phyloP scores from a whole-genome alignment of 129 eudicot species.

The Flaveria linearis region DNA sequence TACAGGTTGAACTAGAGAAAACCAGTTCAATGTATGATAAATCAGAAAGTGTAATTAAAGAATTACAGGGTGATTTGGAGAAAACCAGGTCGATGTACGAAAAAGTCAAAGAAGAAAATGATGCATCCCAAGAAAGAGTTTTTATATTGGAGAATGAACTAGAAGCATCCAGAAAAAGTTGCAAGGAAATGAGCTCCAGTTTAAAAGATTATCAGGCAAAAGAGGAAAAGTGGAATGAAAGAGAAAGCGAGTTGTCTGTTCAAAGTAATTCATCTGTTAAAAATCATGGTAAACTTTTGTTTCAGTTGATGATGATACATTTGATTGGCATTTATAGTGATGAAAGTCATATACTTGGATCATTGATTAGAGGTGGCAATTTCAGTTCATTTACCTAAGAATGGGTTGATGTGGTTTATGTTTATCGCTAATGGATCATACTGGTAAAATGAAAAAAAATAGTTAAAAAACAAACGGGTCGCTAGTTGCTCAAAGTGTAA shows the following conservation, averaged over 20 bases:
- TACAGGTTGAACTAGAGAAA: slow-evolving; percentile 55
- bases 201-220: slow-evolving; percentile 49
- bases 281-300: slow-evolving; percentile 35
- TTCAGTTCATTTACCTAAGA: neutral
- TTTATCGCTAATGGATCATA: neutral
- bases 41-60: slow-evolving; percentile 46
- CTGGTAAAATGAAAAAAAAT: neutral
- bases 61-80: slow-evolving; percentile 49
- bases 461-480: neutral
- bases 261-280: slow-evolving; percentile 30
- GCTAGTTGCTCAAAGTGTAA: neutral
- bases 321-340: neutral
- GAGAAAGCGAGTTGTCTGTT: slow-evolving; percentile 54
- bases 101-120: slow-evolving; percentile 57
- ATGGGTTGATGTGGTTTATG: neutral
- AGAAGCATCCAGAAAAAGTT: slow-evolving; percentile 44
- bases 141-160: slow-evolving; percentile 56
- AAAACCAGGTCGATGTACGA: slow-evolving; percentile 39
- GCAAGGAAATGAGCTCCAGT: slow-evolving; percentile 47
- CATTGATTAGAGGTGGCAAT: neutral
- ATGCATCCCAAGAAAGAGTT: slow-evolving; percentile 40
- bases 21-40: slow-evolving; percentile 39
- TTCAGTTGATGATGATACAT: slow-evolving; percentile 15
- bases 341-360: slow-evolving; percentile 2
- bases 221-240: slow-evolving; percentile 48